phyloP scores from a whole-genome alignment of 2,329 filamentous ascomycete species.

The Colletotrichum graminicola region DNA sequence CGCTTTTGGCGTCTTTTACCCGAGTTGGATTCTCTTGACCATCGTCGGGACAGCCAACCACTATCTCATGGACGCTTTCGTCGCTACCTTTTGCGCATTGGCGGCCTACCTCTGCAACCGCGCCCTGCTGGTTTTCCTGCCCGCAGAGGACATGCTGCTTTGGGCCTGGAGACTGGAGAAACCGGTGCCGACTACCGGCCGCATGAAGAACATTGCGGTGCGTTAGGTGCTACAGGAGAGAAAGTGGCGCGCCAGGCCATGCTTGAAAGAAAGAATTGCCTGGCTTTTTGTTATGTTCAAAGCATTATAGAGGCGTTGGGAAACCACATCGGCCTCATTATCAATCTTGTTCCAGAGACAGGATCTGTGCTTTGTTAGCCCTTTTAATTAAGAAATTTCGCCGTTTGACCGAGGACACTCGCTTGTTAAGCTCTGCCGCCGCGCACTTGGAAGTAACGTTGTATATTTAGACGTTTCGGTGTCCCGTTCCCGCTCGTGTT shows the following conservation, averaged over 20 bases:
- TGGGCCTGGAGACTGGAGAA: conserved; percentile 74
- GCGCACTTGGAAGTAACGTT: neutral
- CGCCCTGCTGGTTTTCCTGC: conserved; percentile 69
- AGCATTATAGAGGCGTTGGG: conserved; percentile 39
- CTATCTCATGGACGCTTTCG: conserved; percentile 75
- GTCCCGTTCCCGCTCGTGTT: neutral
- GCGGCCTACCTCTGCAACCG: conserved; percentile 68
- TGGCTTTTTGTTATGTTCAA: conserved; percentile 20
- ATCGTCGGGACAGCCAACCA: conserved; percentile 74
- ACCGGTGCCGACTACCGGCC: conserved; percentile 64
- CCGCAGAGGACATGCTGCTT: conserved; percentile 74
- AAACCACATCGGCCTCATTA: conserved; percentile 17
- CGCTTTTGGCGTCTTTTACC: conserved; percentile 63
- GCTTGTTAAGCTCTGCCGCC: neutral
- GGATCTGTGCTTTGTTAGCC: conserved; percentile 15
- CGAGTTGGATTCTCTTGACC: conserved; percentile 64
- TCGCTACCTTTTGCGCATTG: conserved; percentile 70
- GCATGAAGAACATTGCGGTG: conserved; percentile 44
- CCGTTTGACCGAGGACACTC: conserved; percentile 3
- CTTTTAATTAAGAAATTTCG: conserved; percentile 28
- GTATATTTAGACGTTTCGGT: neutral
- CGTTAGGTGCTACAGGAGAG: conserved; percentile 2
- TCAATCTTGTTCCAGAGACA: conserved; percentile 9
- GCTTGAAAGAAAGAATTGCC: neutral
- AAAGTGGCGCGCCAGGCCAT: conserved; percentile 14